Evolutionary conservation across 148 eudicot species (phyloP).

Genomic region (Fagopyrum esculentum): DNA sequence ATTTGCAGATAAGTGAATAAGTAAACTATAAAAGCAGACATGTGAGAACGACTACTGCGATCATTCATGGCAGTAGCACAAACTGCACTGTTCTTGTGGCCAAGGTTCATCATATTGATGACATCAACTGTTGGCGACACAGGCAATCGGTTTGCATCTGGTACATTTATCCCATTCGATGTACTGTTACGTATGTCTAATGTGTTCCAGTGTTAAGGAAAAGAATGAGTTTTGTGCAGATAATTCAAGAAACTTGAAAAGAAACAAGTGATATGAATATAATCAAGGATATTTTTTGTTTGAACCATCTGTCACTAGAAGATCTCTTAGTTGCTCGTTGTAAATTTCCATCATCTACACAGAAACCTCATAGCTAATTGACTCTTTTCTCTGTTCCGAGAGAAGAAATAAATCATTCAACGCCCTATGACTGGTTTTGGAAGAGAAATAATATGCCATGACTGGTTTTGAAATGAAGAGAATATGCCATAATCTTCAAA

Average conservation of each 20-base stretch:
- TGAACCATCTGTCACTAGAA: conserved; percentile 62
- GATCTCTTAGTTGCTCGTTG: conserved; percentile 97
- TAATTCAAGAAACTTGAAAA: not conserved
- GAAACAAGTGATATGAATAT: not conserved
- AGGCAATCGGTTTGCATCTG: conserved; percentile 73
- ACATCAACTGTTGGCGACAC: conserved; percentile 83
- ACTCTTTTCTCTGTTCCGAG: conserved; percentile 68
- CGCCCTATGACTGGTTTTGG: too few species aligned
- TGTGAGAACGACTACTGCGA: conserved; percentile 96
- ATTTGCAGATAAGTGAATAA: not conserved
- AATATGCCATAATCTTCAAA: too few species aligned
- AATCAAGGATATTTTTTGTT: conserved; percentile 78
- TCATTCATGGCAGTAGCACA: conserved; percentile 86
- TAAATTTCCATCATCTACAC: conserved; percentile 98
- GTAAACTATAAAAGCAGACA: conserved; percentile 29
- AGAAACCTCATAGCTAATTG: conserved; percentile 56
- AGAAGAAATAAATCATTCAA: conserved; percentile 71
- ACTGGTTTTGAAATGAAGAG: too few species aligned
- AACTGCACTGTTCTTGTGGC: conserved; percentile 83
- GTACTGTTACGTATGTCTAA: conserved; percentile 82
- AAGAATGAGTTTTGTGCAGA: not conserved
- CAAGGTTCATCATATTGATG: conserved; percentile 67
- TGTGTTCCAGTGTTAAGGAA: conserved; percentile 55
- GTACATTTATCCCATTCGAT: conserved; percentile 76
- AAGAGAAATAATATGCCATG: too few species aligned